These are phyloP conservation scores for Flaveria brownii DNA, from an alignment of 129 eudicot species.

Conservation along the genomic window DNA sequence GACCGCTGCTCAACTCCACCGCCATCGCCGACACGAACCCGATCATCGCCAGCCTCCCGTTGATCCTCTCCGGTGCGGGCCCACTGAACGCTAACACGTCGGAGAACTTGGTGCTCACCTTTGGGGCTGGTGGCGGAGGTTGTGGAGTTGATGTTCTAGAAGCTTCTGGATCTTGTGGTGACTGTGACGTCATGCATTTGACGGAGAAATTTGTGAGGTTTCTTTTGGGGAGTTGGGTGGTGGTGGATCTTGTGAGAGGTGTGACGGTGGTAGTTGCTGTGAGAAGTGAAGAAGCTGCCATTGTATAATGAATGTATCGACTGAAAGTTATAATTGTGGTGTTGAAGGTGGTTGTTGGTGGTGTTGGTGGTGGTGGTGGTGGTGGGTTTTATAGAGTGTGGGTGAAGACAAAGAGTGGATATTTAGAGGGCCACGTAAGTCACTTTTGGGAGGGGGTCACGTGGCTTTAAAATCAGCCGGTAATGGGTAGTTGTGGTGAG, in stretches of 20 bases:
- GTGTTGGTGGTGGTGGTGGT: neutral
- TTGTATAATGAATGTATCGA: neutral
- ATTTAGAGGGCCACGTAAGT: conserved; percentile 57
- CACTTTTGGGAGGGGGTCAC: conserved; percentile 16
- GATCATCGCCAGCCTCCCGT: conserved; percentile 86
- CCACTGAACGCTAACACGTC: conserved; percentile 83
- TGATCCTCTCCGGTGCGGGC: conserved; percentile 85
- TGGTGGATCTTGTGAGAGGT: conserved; percentile 20
- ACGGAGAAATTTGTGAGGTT: conserved; percentile 3
- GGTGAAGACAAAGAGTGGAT: conserved; percentile 47
- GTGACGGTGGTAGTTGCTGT: conserved; percentile 21
- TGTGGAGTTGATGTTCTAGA: conserved; percentile 1
- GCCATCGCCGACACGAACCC: conserved; percentile 80
- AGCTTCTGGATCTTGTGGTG: conserved; percentile 23
- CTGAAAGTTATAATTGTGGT: neutral
- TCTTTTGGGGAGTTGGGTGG: neutral
- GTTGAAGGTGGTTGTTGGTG: neutral
- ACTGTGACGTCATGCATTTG: conserved; percentile 20
- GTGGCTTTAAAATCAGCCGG: conserved; percentile 27
- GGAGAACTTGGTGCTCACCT: conserved; percentile 53
- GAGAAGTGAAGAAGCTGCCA: conserved; percentile 45
- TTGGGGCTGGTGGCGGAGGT: conserved; percentile 24
- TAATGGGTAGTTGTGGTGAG: conserved; percentile 3
- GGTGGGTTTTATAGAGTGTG: neutral
- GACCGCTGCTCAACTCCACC: conserved; percentile 57